Evolutionary conservation across 2,329 filamentous ascomycete species (phyloP), one percentile per base, ranked within the genome.

Genomic region (Phialophora chinensis): DNA sequence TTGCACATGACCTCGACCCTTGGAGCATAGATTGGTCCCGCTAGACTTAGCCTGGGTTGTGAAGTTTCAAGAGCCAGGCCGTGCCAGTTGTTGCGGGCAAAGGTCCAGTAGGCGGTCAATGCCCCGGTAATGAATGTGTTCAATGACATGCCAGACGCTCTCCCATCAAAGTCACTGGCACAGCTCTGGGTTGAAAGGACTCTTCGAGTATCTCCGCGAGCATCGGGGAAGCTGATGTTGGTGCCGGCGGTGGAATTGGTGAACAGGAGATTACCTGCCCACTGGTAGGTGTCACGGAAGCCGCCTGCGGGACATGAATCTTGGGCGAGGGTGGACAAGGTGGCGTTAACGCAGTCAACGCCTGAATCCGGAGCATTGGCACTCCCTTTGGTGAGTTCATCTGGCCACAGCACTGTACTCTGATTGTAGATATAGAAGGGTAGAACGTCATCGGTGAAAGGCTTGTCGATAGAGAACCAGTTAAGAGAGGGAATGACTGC

Each of bases 401-500:
- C 33, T 20, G 69, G 71, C 62, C 72, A 71, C n/a, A 68, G 53
- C 23, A 66, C 64, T n/a, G 67, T 69, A 29, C 67, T 69, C 55
- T 69, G 55, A 25, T 69, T 69, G 58, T 66, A 69, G 33, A 69
- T 49, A 56, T 64, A 69, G 38, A 64, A 69, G 3, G 67, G 67
- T 1, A 69, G 53, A 12, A 69, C 61, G 12, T 66, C 57, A 25
- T 64, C 54, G 29, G 49, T 10, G 49, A 69, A 69, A 25, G 67
- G 66, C 27, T 49, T 54, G 35, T 65, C 63, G 31, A 69, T 56
- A 29, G 65, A 60, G 65, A 69, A 73, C 42, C 66, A 69, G 52
- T 72, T 68, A 12, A 71, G 52, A 25, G 65, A 63, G 11, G 73
- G 73, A 44, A 66, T 71, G 62, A 74, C 58, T n/a, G 71, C 67